Evolutionary conservation across 73 alveolate genomes (phyloP).

Genomic region (Stentor coeruleus): DNA sequence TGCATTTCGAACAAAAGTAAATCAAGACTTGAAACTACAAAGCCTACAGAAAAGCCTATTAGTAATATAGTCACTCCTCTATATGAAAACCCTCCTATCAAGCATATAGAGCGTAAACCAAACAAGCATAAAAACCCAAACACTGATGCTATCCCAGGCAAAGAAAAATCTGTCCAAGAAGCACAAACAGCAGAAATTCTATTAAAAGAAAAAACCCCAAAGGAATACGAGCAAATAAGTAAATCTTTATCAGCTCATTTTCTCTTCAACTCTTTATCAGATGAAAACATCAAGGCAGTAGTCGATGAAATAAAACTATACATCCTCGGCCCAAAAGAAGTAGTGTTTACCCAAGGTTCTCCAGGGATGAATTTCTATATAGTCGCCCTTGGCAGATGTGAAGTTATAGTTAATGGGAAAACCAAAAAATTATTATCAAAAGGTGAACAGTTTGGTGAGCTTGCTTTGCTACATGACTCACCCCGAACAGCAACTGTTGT

Average conservation of each 20-base stretch:
- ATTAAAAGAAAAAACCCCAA: not conserved
- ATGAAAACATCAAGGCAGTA: not conserved
- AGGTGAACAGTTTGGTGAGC: conserved; percentile 90
- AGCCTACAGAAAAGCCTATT: not conserved
- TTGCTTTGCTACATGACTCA: conserved; percentile 87
- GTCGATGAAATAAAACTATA: not conserved
- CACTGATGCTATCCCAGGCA: not conserved
- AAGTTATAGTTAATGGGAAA: conserved; percentile 21
- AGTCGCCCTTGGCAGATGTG: conserved; percentile 13
- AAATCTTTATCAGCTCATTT: not conserved
- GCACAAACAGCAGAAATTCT: not conserved
- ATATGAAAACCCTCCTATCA: not conserved
- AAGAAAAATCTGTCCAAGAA: not conserved
- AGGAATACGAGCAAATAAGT: not conserved
- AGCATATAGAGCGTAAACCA: not conserved
- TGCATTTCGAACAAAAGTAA: not conserved
- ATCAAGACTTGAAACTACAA: not conserved
- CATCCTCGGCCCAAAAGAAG: not conserved
- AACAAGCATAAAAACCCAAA: not conserved
- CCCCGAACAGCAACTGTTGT: conserved; percentile 83
- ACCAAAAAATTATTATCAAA: conserved; percentile 25
- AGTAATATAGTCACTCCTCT: not conserved
- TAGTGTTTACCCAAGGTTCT: not conserved
- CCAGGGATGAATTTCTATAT: conserved; percentile 9
- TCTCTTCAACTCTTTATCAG: conserved; percentile 14